A percentile compares a stretch with the other conserved stretches of the same genome.
Evolutionary conservation across 768 basidiomycete genomes (phyloP).

Genomic region (Trametes cinnabarina): DNA sequence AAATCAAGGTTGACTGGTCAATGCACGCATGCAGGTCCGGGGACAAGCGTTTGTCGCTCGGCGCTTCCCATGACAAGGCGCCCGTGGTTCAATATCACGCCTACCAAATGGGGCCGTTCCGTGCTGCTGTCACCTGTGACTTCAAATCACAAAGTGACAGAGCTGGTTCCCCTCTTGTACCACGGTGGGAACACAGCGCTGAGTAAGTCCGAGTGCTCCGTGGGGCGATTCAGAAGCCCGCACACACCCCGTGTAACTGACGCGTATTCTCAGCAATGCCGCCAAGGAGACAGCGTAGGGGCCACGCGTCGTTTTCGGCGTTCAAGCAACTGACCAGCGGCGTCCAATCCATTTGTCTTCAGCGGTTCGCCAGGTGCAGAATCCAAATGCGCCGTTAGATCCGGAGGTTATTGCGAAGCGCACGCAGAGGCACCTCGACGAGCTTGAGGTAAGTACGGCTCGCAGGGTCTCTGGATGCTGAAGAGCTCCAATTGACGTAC

Average conservation of each 20-base stretch:
- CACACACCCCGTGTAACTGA: not conserved
- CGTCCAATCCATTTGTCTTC: constrained; percentile 14
- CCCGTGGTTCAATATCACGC: constrained; percentile 9
- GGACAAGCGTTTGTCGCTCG: not conserved
- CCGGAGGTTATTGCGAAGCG: constrained; percentile 73
- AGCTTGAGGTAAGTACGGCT: constrained; percentile 75
- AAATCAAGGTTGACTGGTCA: not conserved
- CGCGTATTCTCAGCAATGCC: not conserved
- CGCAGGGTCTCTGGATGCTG: not conserved
- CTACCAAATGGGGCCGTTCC: not conserved
- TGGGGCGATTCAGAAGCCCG: not conserved
- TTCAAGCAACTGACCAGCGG: not conserved
- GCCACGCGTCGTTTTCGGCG: not conserved
- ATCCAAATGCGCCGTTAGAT: constrained; percentile 40
- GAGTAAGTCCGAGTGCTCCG: not conserved
- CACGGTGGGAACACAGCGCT: too few relatives aligned
- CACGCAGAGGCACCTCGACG: constrained; percentile 74
- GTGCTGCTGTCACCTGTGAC: not conserved
- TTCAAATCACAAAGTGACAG: too few relatives aligned
- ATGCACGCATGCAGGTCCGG: not conserved
- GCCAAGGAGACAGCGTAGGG: constrained; percentile 14
- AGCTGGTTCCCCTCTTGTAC: too few relatives aligned
- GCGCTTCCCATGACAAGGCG: not conserved
- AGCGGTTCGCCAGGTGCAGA: constrained; percentile 51
- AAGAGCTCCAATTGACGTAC: constrained; percentile 3